Evolutionary conservation across 2,329 filamentous ascomycete species (phyloP).

Genomic region (Calonectria crousiana): DNA sequence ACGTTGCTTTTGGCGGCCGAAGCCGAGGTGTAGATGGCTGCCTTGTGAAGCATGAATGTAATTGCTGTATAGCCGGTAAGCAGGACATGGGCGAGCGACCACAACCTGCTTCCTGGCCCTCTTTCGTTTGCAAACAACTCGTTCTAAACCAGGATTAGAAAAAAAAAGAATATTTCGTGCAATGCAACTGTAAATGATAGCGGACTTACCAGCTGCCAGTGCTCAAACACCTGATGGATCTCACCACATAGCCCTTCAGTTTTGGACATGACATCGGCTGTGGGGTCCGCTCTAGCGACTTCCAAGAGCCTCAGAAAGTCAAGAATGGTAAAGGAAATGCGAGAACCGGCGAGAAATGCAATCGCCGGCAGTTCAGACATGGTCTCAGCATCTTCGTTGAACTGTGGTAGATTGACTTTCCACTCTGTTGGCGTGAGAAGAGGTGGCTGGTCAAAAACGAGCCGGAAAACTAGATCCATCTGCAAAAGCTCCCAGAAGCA

Average conservation of each 20-base stretch:
- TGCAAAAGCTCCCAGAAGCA: not conserved
- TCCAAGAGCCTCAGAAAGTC: not conserved
- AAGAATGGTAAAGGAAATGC: not conserved
- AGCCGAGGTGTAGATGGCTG: not conserved
- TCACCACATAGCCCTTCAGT: not conserved
- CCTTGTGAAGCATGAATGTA: not conserved
- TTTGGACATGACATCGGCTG: not conserved
- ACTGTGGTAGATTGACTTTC: not conserved
- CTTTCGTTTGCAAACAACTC: not conserved
- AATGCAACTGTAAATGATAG: not conserved
- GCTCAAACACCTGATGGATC: not conserved
- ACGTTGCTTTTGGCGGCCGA: not conserved
- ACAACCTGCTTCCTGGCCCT: not conserved
- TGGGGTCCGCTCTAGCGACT: not conserved
- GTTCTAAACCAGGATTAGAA: not conserved
- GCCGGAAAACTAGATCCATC: not conserved
- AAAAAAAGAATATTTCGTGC: not conserved
- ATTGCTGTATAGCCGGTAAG: not conserved
- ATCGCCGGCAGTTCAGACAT: not conserved
- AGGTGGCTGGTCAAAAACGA: not conserved
- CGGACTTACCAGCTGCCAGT: not conserved
- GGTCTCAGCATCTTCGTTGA: not conserved
- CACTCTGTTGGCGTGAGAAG: not conserved
- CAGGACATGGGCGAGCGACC: not conserved
- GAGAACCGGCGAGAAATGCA: not conserved